Percentiles rank a stretch among this genome's conserved stretches.
phyloP scores from a whole-genome alignment of 257 asterid genomes.

The Gentiana dahurica region DNA sequence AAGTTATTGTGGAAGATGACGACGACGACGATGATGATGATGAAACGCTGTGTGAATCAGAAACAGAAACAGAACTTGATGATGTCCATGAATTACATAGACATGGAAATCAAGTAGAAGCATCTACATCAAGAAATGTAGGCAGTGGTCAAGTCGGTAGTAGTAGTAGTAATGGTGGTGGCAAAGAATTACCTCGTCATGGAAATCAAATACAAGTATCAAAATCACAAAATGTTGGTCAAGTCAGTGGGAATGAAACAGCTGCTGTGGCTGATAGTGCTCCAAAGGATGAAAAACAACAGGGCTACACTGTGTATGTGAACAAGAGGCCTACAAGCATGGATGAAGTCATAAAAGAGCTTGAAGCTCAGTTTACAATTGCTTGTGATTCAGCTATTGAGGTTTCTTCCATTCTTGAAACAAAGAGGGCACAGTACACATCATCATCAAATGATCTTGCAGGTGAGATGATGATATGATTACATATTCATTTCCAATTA shows the following conservation, averaged over 20 bases:
- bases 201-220: slow-evolving; percentile 41
- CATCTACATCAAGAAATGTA: slow-evolving; percentile 41
- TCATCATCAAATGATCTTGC: slow-evolving; percentile 50
- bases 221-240: slow-evolving; percentile 45
- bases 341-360: slow-evolving; percentile 87
- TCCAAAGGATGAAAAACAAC: slow-evolving; percentile 64
- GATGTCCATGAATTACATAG: slow-evolving; percentile 21
- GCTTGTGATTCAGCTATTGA: slow-evolving; percentile 69
- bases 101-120: slow-evolving; percentile 34
- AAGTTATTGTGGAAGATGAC: slow-evolving; percentile 55
- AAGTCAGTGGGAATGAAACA: slow-evolving; percentile 46
- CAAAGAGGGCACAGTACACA: slow-evolving; percentile 62
- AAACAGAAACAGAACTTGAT: slow-evolving; percentile 18
- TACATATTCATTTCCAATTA: neutral
- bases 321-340: slow-evolving; percentile 80
- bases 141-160: slow-evolving; percentile 35
- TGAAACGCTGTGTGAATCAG: slow-evolving; percentile 36
- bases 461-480: slow-evolving; percentile 26
- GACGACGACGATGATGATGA: slow-evolving; percentile 13
- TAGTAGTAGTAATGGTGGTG: slow-evolving; percentile 34
- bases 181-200: slow-evolving; percentile 22
- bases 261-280: slow-evolving; percentile 40
- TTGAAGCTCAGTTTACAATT: slow-evolving; percentile 63
- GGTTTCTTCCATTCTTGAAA: slow-evolving; percentile 66
- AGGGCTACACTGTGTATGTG: slow-evolving; percentile 84